phyloP scores from a whole-genome alignment of 2,329 filamentous ascomycete genomes.

The Diaporthe citri region DNA sequence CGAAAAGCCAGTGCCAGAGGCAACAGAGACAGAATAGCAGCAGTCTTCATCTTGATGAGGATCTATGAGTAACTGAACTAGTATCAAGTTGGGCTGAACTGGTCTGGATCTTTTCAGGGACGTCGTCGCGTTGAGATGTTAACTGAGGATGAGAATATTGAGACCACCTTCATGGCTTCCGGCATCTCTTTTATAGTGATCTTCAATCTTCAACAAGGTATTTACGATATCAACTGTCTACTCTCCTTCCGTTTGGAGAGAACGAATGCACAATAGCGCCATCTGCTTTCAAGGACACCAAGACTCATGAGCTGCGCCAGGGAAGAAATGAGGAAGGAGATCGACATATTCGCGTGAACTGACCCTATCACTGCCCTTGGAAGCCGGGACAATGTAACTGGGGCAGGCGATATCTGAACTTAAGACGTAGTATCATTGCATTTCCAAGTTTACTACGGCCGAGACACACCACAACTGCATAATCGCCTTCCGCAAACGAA shows the following conservation, averaged over 20 bases:
- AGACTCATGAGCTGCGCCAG: not conserved
- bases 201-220: not conserved
- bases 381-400: not conserved
- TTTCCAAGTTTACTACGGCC: not conserved
- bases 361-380: not conserved
- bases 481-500: constrained; percentile 11
- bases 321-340: constrained; percentile 24
- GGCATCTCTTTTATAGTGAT: constrained; percentile 13
- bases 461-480: constrained; percentile 4
- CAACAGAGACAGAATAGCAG: constrained; percentile 8
- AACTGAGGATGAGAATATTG: not conserved
- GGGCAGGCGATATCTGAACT: not conserved
- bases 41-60: constrained; percentile 8
- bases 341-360: not conserved
- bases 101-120: not conserved
- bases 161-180: not conserved
- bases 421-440: constrained; percentile 5
- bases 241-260: constrained; percentile 17
- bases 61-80: not conserved
- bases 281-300: not conserved
- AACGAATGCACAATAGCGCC: not conserved
- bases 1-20: constrained; percentile 19
- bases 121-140: not conserved
- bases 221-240: not conserved
- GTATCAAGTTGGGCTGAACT: not conserved